Base-by-base conservation (phyloP, 495 filamentous ascomycete genomes). In the Stereocaulon alpinum region DNA sequence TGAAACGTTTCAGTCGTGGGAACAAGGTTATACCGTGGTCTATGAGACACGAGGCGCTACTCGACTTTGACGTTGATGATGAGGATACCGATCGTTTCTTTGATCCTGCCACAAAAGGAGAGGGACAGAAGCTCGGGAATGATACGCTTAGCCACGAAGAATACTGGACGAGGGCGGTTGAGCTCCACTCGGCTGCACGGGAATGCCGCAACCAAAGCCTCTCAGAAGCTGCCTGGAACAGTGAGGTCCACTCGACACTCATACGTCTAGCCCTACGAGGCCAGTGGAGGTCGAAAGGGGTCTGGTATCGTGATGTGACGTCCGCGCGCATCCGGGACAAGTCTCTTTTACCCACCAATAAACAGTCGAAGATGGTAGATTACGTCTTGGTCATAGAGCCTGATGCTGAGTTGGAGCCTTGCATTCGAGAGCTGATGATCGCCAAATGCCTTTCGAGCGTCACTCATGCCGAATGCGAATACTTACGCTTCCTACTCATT, bases 331-430 rank as follows among this genome's bases (percentile, higher is more conserved):
- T 59, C 15, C 11, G 18, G 4, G 18, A 55, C 29, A 55, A 40
- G 18, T 40, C 29, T 20, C 18, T 55, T 15, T 9, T 55, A 18
- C 52, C 52, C 9, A 32, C 24, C 24, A 55, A 55, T 22, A 40
- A n/a, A 15, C 29, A 55, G 30, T 55, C 52, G 18, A 55, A 55
- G 18, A 55, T 55, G 52, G 52, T 55, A 20, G 52, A 55, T 14
- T 55, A 55, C 17, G 52, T 15, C 29, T 40, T 55, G 18, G 15
- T 55, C 34, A 55, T 55, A 12, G 5, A 41, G 7, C 52, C 52
- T 14, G 18, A 17, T 18, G 22, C 14, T 9, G 34, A 55, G 30
- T 54, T 54, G 24, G 37, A 18, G 24, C 22, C 30, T 5, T 55
- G n/a, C n/a, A 24, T 55, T 7, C 52, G 18, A 7, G 20, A 55